phyloP scores from a whole-genome alignment of 163 green algal species.

The Prototheca cutis region DNA sequence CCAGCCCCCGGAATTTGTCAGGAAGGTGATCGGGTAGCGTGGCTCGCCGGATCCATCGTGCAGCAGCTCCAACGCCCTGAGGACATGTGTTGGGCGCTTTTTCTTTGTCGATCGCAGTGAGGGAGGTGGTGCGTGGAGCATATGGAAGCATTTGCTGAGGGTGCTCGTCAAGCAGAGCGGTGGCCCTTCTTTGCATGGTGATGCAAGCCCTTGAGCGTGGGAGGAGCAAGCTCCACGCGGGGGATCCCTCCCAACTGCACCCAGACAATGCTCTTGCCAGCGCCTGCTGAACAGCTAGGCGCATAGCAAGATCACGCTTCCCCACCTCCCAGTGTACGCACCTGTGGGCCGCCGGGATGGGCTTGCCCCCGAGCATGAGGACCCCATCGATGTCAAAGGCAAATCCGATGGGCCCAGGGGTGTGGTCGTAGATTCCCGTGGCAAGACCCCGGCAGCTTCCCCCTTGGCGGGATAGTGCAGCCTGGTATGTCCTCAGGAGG shows the following conservation, averaged over 20 bases:
- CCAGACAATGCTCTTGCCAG: no score
- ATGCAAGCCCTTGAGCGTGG: no score
- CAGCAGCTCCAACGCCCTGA: conserved; percentile 30
- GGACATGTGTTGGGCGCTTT: not conserved
- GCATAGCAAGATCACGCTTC: conserved; percentile 14
- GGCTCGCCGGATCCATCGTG: conserved; percentile 22
- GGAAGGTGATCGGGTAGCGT: conserved; percentile 48
- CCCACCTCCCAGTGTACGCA: conserved; percentile 8
- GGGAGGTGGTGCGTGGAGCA: no score
- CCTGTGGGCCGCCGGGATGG: conserved; percentile 37
- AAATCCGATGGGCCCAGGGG: conserved; percentile 31
- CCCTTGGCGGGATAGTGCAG: no score
- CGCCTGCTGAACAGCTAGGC: not conserved
- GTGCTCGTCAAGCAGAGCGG: no score
- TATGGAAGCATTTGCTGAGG: no score
- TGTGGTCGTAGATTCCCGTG: not conserved
- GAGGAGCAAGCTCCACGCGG: no score
- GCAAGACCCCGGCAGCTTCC: not conserved
- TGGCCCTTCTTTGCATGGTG: no score
- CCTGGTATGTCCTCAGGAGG: no score
- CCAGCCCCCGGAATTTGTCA: conserved; percentile 76
- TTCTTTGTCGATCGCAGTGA: no score
- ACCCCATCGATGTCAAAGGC: conserved; percentile 76
- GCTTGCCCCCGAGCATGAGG: conserved; percentile 44
- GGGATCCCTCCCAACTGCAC: no score